These are phyloP conservation scores for Colletotrichum paranaense DNA, from an alignment of 2,329 filamentous ascomycete species.

Conservation along the genomic window DNA sequence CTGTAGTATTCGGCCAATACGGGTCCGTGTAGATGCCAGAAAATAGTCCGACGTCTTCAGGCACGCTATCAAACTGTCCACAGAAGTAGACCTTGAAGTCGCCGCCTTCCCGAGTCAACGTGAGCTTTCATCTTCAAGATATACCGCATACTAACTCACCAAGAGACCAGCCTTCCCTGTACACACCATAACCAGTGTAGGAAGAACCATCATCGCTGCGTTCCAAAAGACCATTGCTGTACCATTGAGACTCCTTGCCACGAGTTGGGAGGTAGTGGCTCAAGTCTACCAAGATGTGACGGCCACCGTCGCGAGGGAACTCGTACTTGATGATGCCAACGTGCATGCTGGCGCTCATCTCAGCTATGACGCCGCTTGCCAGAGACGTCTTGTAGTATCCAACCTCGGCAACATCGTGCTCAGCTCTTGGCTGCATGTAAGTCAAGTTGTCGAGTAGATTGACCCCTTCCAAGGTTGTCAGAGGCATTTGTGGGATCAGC, in stretches of 20 bases:
- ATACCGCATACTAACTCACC: background rate
- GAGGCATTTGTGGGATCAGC: constrained; percentile 61
- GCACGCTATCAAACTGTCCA: constrained; percentile 51
- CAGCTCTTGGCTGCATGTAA: constrained; percentile 56
- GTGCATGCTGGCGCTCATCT: constrained; percentile 61
- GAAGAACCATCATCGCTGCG: constrained; percentile 48
- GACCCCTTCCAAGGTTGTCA: constrained; percentile 53
- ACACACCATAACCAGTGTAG: constrained; percentile 60
- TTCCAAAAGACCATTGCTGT: constrained; percentile 53
- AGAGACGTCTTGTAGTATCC: constrained; percentile 65
- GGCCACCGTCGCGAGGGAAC: constrained; percentile 54
- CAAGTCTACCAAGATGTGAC: constrained; percentile 57
- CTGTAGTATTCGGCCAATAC: constrained; percentile 46
- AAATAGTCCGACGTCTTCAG: constrained; percentile 50
- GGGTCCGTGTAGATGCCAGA: constrained; percentile 58
- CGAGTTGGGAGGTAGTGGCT: constrained; percentile 59
- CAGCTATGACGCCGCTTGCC: constrained; percentile 58
- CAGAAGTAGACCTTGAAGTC: constrained; percentile 57
- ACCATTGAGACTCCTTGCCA: constrained; percentile 52
- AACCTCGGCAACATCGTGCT: constrained; percentile 56
- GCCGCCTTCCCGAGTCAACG: constrained; percentile 41
- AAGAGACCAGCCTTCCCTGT: constrained; percentile 56
- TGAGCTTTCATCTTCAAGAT: fast-evolving
- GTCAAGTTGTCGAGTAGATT: constrained; percentile 59
- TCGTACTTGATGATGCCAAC: constrained; percentile 63